Evolutionary conservation across 345 rosid genomes (phyloP).

Genomic region (Diplotaxis tenuifolia): DNA sequence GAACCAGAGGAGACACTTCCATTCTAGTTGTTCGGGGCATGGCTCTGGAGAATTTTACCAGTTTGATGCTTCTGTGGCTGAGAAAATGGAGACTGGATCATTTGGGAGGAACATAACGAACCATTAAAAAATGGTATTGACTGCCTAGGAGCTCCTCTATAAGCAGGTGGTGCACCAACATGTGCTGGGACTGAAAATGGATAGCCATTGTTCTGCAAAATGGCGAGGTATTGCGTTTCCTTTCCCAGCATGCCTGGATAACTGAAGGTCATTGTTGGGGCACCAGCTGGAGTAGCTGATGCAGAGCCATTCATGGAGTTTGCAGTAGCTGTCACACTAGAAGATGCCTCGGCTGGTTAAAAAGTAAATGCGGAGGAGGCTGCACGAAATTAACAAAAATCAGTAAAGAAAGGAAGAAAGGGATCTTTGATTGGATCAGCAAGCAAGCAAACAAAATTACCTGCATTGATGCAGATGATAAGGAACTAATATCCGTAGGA

Average conservation of each 20-base stretch:
- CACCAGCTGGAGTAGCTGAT: conserved; percentile 55
- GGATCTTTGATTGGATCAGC: background rate
- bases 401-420: background rate
- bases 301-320: conserved; percentile 50
- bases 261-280: conserved; percentile 75
- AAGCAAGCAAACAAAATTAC: conserved; percentile 32
- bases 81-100: conserved; percentile 71
- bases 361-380: conserved; percentile 77
- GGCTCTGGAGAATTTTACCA: conserved; percentile 65
- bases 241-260: conserved; percentile 70
- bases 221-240: conserved; percentile 88
- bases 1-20: conserved; percentile 64
- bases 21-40: conserved; percentile 46
- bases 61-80: conserved; percentile 53
- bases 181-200: conserved; percentile 86
- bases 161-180: conserved; percentile 72
- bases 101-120: conserved; percentile 81
- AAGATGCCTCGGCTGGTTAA: conserved; percentile 67
- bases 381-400: conserved; percentile 32
- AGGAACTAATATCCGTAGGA: conserved; percentile 66
- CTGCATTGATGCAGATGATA: conserved; percentile 72
- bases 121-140: conserved; percentile 80
- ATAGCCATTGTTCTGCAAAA: conserved; percentile 77
- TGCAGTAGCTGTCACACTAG: conserved; percentile 46
- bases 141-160: conserved; percentile 69